These are phyloP conservation scores for Drosera spatulata DNA, from an alignment of 179 eudicot species.

Conservation along the genomic window DNA sequence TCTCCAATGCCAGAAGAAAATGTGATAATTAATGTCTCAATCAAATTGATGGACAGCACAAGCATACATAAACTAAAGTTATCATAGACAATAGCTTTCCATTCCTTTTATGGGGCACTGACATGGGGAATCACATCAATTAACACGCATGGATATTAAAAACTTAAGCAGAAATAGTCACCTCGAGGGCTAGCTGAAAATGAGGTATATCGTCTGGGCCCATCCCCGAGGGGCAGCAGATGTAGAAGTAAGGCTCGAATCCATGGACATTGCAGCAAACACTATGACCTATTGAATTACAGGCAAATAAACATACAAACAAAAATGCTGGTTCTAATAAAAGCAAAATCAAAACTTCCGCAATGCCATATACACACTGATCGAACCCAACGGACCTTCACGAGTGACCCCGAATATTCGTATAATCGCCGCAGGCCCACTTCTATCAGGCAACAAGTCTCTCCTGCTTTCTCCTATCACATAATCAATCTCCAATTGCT, in stretches of 20 bases:
- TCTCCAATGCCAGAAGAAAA: slow-evolving; percentile 28
- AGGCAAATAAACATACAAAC: no score
- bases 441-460: slow-evolving; percentile 49
- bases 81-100: no score
- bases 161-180: slow-evolving; percentile 10
- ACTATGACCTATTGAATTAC: slow-evolving; percentile 52
- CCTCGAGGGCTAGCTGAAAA: slow-evolving; percentile 89
- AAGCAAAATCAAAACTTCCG: no score
- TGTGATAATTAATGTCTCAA: neutral
- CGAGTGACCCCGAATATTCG: slow-evolving; percentile 85
- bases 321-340: no score
- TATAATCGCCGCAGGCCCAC: slow-evolving; percentile 78
- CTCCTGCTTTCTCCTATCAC: slow-evolving; percentile 64
- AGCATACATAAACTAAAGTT: no score
- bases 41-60: neutral
- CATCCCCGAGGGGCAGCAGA: slow-evolving; percentile 87
- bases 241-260: slow-evolving; percentile 93
- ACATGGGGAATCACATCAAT: no score
- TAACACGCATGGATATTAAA: no score
- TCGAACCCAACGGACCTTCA: slow-evolving; percentile 39
- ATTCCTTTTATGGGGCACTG: no score
- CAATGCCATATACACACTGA: no score
- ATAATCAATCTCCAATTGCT: slow-evolving; percentile 94
- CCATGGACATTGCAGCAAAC: slow-evolving; percentile 96
- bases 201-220: slow-evolving; percentile 89